Evolutionary conservation across 2,329 filamentous ascomycete species (phyloP).

Genomic region (Pseudopyricularia javanii): DNA sequence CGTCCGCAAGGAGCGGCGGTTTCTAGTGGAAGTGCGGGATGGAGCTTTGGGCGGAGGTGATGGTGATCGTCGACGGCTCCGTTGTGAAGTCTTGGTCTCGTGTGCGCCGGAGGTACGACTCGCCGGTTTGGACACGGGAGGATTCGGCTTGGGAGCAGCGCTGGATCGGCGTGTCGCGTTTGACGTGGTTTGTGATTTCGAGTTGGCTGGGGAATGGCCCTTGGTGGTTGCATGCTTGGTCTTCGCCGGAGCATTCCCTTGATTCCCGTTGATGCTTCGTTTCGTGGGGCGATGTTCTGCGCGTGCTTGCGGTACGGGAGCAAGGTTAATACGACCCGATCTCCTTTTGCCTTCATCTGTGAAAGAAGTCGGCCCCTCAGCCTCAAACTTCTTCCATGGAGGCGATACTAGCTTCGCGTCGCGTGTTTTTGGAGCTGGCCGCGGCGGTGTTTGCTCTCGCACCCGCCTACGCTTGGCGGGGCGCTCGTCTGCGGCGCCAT

Average conservation of each 20-base stretch:
- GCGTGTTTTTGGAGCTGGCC: conserved; percentile 21
- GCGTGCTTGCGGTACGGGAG: conserved; percentile 38
- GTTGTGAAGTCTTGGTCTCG: conserved; percentile 12
- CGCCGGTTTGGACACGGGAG: neutral
- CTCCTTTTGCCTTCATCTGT: conserved; percentile 59
- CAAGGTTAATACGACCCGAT: conserved; percentile 49
- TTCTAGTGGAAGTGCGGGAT: conserved; percentile 26
- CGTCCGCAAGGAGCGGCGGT: conserved; percentile 28
- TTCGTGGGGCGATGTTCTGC: conserved; percentile 40
- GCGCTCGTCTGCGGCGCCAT: conserved; percentile 8
- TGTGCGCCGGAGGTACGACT: conserved; percentile 1
- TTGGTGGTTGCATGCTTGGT: conserved; percentile 14
- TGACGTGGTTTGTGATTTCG: conserved; percentile 16
- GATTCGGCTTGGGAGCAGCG: conserved; percentile 7
- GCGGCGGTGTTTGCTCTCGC: conserved; percentile 24
- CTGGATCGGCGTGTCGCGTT: conserved; percentile 3
- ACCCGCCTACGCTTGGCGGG: conserved; percentile 56
- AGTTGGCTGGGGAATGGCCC: conserved; percentile 14
- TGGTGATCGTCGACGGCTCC: conserved; percentile 25
- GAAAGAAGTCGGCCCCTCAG: conserved; percentile 80
- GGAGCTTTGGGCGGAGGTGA: conserved; percentile 25
- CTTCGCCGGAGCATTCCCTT: conserved; percentile 20
- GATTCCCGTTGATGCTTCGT: conserved; percentile 23
- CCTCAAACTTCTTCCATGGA: conserved; percentile 81
- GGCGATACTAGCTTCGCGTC: conserved; percentile 53